Evolutionary conservation across 2,329 filamentous ascomycete genomes (phyloP), one percentile per base, ranked within the genome.

Genomic region (Ascochyta fabae): DNA sequence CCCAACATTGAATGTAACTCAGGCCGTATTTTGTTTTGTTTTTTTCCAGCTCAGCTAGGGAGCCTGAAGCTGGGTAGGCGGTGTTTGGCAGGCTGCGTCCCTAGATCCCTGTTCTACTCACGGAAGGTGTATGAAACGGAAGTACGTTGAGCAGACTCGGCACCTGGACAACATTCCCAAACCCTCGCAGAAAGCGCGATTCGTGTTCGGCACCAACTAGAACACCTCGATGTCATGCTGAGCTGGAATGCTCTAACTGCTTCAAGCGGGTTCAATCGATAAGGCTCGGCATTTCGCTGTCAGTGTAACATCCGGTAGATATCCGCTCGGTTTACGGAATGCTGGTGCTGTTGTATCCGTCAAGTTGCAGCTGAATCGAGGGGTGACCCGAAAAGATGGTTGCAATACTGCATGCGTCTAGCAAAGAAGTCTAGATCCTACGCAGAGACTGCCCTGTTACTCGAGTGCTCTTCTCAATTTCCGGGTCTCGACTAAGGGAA

Each of bases 241-340:
- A 23, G 35, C 36, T 9, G 36, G 35, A 41, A 29, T 36, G 5
- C 16, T 42, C 22, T 4, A 41, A 13, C n/a, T 42, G 9, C n/a
- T 36, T 46, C 36, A 9, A 33, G 47, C 53, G 47, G 47, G 35
- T 55, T 40, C 3, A 26, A 13, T 48, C 22, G 23, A 44, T 24
- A 29, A 34, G 26, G 19, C 12, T 15, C 51, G 31, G 19, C 33
- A 19, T 44, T 38, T 27, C 27, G 45, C 31, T 51, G 38, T 47
- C 47, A 39, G 42, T 56, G 53, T 38, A 47, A 55, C 47, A 33
- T 33, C 29, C 41, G 31, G 46, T 10, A 47, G 26, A 23, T 24
- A 24, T 7, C 31, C 31, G 41, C 24, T 19, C 22, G 35, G 24
- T 22, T 16, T n/a, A 6, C 13, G 42, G 41, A 46, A 50, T 50